Base-by-base conservation (phyloP, 2,329 filamentous ascomycete genomes). In the Botrytis elliptica region DNA sequence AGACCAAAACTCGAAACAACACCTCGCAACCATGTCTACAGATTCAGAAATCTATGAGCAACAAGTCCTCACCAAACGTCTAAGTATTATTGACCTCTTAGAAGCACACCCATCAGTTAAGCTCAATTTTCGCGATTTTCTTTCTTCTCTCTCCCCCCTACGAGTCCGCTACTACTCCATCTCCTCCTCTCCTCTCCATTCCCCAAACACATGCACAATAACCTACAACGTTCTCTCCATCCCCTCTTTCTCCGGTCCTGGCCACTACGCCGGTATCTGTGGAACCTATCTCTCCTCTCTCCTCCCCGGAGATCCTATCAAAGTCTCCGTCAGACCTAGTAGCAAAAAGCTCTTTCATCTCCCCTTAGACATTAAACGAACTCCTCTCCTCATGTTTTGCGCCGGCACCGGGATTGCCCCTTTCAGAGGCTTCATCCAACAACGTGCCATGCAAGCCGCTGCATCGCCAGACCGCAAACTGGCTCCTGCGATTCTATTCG, bases 1-100 rank as follows among this genome's bases (percentile, higher is more conserved):
- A 7, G 57, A 70, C 2, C 10, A 57, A 59, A 5, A 9, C 18
- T 16, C 33, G 8, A 63, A 40, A 46, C 18, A 49, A 36, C 9
- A 25, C 4, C 57, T 70, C 38, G 4, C 25, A 44, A 20, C 18
- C 20, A 57, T 46, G 20, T 46, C 49, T 9, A 33, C 38, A 14
- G 67, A 70, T 40, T 18, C 38, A 5, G 18, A 25, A 6, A 60
- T 6, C 8, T 70, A 70, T 7, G n/a, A 70, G 25, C 18, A 29
- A 10, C 18, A 44, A 18, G 52, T 36, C 10, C 20, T 60, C 0
- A 0, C 52, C 6, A 29, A 60, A 44, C 87, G 88, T 18, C 83
- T 89, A 33, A 91, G 89, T 0, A 83, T 92, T 0, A 84, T 95
- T 10, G 91, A 94, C 74, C 84, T 95, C 1, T 85, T 95, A 1